Evolutionary conservation across 2,329 filamentous ascomycete genomes (phyloP).

Genomic region (Aureobasidium leucospermi): DNA sequence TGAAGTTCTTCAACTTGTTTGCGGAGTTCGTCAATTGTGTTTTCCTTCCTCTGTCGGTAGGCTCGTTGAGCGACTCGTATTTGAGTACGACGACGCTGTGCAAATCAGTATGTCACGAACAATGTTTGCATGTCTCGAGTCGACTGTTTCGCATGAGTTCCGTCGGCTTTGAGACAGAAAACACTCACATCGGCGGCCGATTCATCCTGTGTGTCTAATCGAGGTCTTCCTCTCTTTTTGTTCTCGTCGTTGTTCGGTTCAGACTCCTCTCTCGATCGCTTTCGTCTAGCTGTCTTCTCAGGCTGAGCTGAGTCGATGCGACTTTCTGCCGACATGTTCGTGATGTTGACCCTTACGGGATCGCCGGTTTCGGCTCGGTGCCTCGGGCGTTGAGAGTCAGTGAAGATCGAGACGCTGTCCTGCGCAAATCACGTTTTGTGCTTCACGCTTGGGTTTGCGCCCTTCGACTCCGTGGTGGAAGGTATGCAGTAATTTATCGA

Average conservation of each 20-base stretch:
- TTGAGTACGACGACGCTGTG: slow-evolving; percentile 71
- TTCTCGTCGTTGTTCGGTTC: slow-evolving; percentile 25
- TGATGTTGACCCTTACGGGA: background rate
- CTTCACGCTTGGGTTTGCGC: background rate
- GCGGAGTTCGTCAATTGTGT: slow-evolving; percentile 66
- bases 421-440: background rate
- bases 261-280: slow-evolving; percentile 5
- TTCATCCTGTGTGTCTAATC: slow-evolving; percentile 69
- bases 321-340: background rate
- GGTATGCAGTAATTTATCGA: background rate
- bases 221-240: slow-evolving; percentile 62
- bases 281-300: slow-evolving; percentile 1
- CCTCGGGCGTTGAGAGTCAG: background rate
- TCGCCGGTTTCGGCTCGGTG: background rate
- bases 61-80: slow-evolving; percentile 80
- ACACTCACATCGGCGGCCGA: slow-evolving; percentile 66
- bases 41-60: slow-evolving; percentile 79
- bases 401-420: background rate
- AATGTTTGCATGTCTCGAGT: too few species aligned
- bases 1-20: slow-evolving; percentile 63
- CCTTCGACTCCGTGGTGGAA: background rate
- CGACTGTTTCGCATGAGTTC: background rate
- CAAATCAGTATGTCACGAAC: background rate
- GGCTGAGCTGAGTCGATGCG: slow-evolving; percentile 1
- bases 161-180: background rate